phyloP scores from a whole-genome alignment of 345 rosid genomes.

The Citrus inodora region DNA sequence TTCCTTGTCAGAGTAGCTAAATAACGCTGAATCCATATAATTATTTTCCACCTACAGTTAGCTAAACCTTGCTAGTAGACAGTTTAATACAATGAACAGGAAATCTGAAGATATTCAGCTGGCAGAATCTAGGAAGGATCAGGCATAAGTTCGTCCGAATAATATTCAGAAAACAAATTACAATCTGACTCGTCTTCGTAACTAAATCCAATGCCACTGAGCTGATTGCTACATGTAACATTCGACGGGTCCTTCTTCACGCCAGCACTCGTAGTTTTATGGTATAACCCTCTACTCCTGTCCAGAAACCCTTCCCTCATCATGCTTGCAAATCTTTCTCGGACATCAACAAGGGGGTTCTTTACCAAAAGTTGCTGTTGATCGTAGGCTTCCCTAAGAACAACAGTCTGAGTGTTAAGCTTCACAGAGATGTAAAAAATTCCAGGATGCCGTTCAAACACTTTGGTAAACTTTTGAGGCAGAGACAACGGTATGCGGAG shows the following conservation, averaged over 20 bases:
- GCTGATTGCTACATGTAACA: slow-evolving; percentile 9
- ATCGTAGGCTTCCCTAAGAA: slow-evolving; percentile 78
- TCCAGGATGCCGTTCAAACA: slow-evolving; percentile 85
- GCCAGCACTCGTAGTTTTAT: slow-evolving; percentile 9
- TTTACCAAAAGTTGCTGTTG: slow-evolving; percentile 41
- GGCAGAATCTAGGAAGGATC: not conserved
- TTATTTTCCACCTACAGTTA: not conserved
- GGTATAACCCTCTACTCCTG: slow-evolving; percentile 62
- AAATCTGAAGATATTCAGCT: not conserved
- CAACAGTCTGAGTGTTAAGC: slow-evolving; percentile 63
- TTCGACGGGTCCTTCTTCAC: not conserved
- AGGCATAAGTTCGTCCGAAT: slow-evolving; percentile 26
- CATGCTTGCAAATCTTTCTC: slow-evolving; percentile 44
- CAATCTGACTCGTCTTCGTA: slow-evolving; percentile 30
- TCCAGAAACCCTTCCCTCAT: slow-evolving; percentile 63
- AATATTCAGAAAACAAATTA: slow-evolving; percentile 29
- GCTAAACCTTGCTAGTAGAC: not conserved
- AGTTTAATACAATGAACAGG: not conserved
- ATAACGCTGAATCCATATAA: not conserved
- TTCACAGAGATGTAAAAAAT: slow-evolving; percentile 72
- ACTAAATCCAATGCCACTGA: slow-evolving; percentile 8
- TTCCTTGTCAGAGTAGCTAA: not conserved
- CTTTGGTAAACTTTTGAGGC: slow-evolving; percentile 85
- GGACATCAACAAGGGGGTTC: slow-evolving; percentile 52
- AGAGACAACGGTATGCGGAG: slow-evolving; percentile 62